Percentiles rank a stretch among this genome's conserved stretches.
These are phyloP conservation scores for Physcomitrium patens DNA, from an alignment of 225 moss, liverwort and hornwort genomes.

Conservation along the genomic window DNA sequence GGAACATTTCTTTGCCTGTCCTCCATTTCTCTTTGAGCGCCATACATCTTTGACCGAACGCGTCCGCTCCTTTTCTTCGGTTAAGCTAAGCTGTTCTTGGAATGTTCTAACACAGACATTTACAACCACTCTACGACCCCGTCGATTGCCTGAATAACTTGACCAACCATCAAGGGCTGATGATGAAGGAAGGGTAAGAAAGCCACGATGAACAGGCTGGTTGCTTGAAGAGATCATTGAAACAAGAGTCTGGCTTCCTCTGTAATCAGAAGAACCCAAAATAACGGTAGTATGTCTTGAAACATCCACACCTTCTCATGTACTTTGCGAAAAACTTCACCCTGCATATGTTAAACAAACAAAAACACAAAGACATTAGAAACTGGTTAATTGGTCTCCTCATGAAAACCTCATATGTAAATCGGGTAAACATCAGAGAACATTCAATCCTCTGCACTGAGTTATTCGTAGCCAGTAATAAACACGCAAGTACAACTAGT, in stretches of 20 bases:
- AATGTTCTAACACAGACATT: conserved; percentile 17
- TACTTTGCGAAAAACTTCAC: neutral
- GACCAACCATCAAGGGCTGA: conserved; percentile 11
- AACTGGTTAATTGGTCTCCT: neutral
- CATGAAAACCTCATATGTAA: neutral
- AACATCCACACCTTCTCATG: conserved; percentile 12
- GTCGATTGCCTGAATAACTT: conserved; percentile 12
- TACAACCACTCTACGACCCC: conserved; percentile 3
- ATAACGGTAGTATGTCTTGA: neutral
- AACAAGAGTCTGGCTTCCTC: conserved; percentile 26
- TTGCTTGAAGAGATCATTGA: conserved; percentile 46
- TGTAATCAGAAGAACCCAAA: conserved; percentile 2
- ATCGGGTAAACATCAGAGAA: neutral
- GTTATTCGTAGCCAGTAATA: neutral
- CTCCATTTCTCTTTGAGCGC: conserved; percentile 21
- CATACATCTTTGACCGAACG: conserved; percentile 30
- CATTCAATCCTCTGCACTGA: neutral
- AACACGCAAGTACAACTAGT: neutral
- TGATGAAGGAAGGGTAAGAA: conserved; percentile 4
- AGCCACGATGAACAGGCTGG: conserved; percentile 38
- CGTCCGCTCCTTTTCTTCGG: conserved; percentile 25
- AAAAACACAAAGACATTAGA: neutral
- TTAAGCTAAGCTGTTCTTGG: conserved; percentile 26
- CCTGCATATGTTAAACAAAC: conserved; percentile 7
- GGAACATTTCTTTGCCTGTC: conserved; percentile 18